Base-by-base conservation (phyloP, 768 basidiomycete genomes). In the Dacryopinax primogenitus region DNA sequence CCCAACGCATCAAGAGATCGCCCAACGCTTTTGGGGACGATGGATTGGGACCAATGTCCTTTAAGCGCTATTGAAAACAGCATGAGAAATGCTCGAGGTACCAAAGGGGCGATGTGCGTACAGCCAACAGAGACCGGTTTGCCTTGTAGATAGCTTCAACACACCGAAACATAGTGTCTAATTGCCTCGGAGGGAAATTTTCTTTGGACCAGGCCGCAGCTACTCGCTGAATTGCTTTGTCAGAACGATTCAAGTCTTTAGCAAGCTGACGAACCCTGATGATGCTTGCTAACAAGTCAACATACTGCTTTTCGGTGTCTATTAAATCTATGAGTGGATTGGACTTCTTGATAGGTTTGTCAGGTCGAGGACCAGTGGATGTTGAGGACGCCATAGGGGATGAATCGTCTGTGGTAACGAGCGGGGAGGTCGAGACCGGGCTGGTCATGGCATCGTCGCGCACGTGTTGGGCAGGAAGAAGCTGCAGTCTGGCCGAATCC, bases 1-100 rank as follows among this genome's bases (percentile, higher is more conserved):
- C 95, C 96, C 95, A 98, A 77, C 88, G 86, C 88, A 97, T 96
- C 64, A 99, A 80, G 39, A 99, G 78, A 74, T 98, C 95, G 39
- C 96, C 94, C 32, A 99, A 80, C 13, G 88, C 92, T 72, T 93
- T 96, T 3, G 94, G 92, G 13, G 90, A 91, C 3, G 90, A 86
- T 1, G 95, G 94, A 75, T 87, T 90, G 18, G 88, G 84, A 21
- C 92, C 94, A 67, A 98, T 92, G 66, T 95, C 93, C 75, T 89
- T 92, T 64, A 98, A 79, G 84, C 89, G 90, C 94, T 96, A 74
- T 21, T 41, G 13, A 21, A 21, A 63, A 33, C 71, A 68, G 68
- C 65, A 51, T 34, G 28, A 64, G 44, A 30, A 41, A 16, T 33
- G 28, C 30, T 33, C 33, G 33, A 23, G 61, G 26, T 1, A 34